These are phyloP conservation scores for Verticillium tricorpus DNA, from an alignment of 2,329 filamentous ascomycete species.

Conservation along the genomic window DNA sequence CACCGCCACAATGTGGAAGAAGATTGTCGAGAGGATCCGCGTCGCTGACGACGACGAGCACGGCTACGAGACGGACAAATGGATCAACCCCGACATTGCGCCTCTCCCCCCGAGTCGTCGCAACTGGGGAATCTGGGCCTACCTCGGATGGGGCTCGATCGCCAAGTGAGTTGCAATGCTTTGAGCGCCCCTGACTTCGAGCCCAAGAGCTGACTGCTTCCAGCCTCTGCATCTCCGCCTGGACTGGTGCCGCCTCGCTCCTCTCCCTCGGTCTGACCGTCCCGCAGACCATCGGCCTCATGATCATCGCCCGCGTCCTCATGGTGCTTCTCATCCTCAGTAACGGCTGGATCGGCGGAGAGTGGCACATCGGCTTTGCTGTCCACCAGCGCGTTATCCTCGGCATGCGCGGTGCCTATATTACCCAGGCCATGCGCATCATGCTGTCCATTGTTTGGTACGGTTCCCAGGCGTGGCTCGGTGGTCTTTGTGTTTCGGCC, in stretches of 20 bases:
- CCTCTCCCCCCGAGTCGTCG: slow-evolving; percentile 36
- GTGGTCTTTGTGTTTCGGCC: slow-evolving; percentile 19
- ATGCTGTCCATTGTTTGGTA: slow-evolving; percentile 35
- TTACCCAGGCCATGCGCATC: slow-evolving; percentile 34
- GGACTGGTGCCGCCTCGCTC: slow-evolving; percentile 11
- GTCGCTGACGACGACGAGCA: slow-evolving; percentile 11
- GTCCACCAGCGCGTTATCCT: slow-evolving; percentile 22
- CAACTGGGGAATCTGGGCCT: slow-evolving; percentile 36
- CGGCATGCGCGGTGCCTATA: slow-evolving; percentile 34
- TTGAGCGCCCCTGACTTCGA: not conserved
- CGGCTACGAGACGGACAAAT: slow-evolving; percentile 35
- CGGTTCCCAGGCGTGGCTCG: slow-evolving; percentile 26
- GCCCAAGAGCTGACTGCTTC: not conserved
- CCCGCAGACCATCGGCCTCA: slow-evolving; percentile 14
- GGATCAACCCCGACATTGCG: slow-evolving; percentile 42
- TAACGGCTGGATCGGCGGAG: slow-evolving; percentile 19
- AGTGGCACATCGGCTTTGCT: slow-evolving; percentile 32
- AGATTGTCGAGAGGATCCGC: slow-evolving; percentile 6
- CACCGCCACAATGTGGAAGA: slow-evolving; percentile 3
- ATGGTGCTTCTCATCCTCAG: slow-evolving; percentile 12
- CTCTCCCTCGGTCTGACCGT: slow-evolving; percentile 14
- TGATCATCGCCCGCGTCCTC: slow-evolving; percentile 13
- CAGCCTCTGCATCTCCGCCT: slow-evolving; percentile 14
- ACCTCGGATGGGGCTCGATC: slow-evolving; percentile 14
- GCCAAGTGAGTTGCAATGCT: slow-evolving; percentile 8